A percentile compares a stretch with the other conserved stretches of the same genome.
phyloP scores from a whole-genome alignment of 2,329 filamentous ascomycete species.

The Microcera coccophila region DNA sequence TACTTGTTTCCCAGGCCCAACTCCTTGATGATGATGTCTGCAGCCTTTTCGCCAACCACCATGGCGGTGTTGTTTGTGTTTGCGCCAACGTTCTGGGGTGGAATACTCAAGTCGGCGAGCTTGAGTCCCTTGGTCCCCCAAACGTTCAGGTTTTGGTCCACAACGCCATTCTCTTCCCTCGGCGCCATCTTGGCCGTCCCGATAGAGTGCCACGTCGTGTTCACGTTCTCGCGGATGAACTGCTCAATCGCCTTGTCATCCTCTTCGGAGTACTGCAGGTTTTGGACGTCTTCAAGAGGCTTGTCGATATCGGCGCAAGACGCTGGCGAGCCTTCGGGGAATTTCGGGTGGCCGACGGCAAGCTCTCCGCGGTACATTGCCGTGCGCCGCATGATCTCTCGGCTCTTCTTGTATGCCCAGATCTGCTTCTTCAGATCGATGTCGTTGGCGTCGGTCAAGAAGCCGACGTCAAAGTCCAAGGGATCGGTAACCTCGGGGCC shows the following conservation, averaged over 20 bases:
- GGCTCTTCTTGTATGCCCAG: constrained; percentile 63
- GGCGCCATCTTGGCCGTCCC: constrained; percentile 46
- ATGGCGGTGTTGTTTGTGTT: constrained; percentile 50
- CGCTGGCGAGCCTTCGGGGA: constrained; percentile 39
- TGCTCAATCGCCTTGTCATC: constrained; percentile 48
- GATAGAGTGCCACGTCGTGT: constrained; percentile 45
- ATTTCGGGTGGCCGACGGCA: constrained; percentile 41
- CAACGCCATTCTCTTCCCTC: constrained; percentile 38
- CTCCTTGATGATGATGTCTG: constrained; percentile 39
- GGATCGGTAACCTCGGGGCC: constrained; percentile 38
- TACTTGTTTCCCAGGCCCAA: too few species aligned
- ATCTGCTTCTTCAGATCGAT: constrained; percentile 58
- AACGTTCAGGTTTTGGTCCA: constrained; percentile 36
- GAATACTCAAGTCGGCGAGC: constrained; percentile 38
- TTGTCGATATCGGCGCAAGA: constrained; percentile 44
- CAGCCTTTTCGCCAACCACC: constrained; percentile 46
- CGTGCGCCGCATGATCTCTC: constrained; percentile 58
- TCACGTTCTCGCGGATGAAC: constrained; percentile 38
- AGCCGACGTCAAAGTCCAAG: constrained; percentile 56
- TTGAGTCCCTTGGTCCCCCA: constrained; percentile 41
- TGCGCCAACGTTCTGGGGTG: constrained; percentile 39
- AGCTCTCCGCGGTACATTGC: constrained; percentile 49
- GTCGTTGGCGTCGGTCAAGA: constrained; percentile 52
- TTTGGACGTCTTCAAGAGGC: constrained; percentile 29
- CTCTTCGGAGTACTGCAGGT: constrained; percentile 48